Percentiles rank a stretch among this genome's conserved stretches.
phyloP scores from a whole-genome alignment of 164 flowering plant species.

The Platanus orientalis region DNA sequence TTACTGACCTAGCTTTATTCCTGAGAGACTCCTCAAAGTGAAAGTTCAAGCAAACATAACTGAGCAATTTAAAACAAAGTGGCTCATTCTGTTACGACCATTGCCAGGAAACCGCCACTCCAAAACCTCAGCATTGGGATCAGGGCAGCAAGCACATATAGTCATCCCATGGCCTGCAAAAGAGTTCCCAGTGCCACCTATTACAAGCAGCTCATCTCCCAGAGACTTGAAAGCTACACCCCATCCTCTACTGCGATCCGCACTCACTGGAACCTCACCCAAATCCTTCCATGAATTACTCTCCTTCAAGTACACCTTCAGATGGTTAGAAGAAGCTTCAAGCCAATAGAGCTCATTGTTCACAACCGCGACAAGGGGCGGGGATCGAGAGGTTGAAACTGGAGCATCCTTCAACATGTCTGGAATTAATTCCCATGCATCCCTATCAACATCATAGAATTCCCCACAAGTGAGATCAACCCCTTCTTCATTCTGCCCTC shows the following conservation, averaged over 20 bases:
- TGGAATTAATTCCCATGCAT: constrained; percentile 59
- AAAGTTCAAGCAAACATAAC: constrained; percentile 44
- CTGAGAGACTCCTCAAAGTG: background rate
- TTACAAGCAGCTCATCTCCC: constrained; percentile 64
- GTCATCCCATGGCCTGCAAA: constrained; percentile 38
- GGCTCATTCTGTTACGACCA: constrained; percentile 34
- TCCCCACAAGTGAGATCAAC: constrained; percentile 60
- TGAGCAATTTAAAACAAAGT: constrained; percentile 65
- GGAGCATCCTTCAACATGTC: constrained; percentile 52
- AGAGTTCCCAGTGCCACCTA: constrained; percentile 40
- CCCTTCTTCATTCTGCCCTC: constrained; percentile 50
- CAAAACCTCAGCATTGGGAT: constrained; percentile 30
- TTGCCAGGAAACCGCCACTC: constrained; percentile 46
- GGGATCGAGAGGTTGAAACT: constrained; percentile 38
- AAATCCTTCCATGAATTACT: constrained; percentile 61
- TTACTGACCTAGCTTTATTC: background rate
- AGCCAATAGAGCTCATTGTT: constrained; percentile 68
- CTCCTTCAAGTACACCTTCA: constrained; percentile 55
- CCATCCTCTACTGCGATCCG: constrained; percentile 73
- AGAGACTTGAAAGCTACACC: constrained; percentile 88
- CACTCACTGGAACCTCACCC: constrained; percentile 67
- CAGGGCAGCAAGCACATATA: constrained; percentile 59
- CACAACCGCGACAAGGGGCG: constrained; percentile 81
- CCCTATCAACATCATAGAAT: constrained; percentile 38
- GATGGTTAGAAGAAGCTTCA: constrained; percentile 57